Percentiles rank a stretch among this genome's conserved stretches.
These are phyloP conservation scores for Elsinoe necatrix DNA, from an alignment of 2,329 filamentous ascomycete genomes.

Conservation along the genomic window DNA sequence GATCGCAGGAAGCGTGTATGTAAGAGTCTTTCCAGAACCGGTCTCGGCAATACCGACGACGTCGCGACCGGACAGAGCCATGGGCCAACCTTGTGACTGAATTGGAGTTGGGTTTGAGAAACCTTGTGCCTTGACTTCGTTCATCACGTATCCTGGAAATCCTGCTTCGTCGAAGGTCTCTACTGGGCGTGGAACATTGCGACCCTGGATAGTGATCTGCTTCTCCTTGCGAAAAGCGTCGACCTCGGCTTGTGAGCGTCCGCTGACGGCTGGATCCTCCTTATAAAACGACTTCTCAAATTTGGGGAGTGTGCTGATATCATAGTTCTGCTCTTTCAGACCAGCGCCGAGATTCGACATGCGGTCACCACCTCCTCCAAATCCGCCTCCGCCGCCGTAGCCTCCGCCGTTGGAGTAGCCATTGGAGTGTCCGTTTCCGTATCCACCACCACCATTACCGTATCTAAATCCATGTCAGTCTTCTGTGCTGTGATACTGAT, in stretches of 20 bases:
- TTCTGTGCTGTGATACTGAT: background rate
- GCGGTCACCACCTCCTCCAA: constrained; percentile 72
- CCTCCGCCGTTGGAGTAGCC: too few relatives aligned
- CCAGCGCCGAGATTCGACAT: constrained; percentile 87
- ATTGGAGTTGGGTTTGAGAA: constrained; percentile 91
- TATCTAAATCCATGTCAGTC: background rate
- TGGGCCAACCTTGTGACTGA: constrained; percentile 97
- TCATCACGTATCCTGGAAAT: constrained; percentile 95
- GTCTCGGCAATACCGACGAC: constrained; percentile 99
- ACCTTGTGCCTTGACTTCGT: constrained; percentile 95
- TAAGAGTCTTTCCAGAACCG: constrained; percentile 96
- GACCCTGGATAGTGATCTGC: constrained; percentile 73
- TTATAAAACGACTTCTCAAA: constrained; percentile 99
- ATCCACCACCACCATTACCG: constrained; percentile 26
- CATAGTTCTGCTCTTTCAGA: constrained; percentile 83
- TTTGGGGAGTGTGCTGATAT: constrained; percentile 72
- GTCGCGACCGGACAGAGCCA: constrained; percentile 95
- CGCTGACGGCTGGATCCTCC: constrained; percentile 71
- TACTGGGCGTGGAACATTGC: constrained; percentile 81
- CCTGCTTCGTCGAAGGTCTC: constrained; percentile 96
- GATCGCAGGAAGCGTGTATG: constrained; percentile 94
- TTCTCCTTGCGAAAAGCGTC: constrained; percentile 80
- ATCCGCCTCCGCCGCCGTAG: constrained; percentile 31
- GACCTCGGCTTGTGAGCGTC: constrained; percentile 68
- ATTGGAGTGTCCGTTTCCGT: too few relatives aligned